These are phyloP conservation scores for Candida insectalens DNA, from an alignment of 805 yeast genomes.

Conservation along the genomic window DNA sequence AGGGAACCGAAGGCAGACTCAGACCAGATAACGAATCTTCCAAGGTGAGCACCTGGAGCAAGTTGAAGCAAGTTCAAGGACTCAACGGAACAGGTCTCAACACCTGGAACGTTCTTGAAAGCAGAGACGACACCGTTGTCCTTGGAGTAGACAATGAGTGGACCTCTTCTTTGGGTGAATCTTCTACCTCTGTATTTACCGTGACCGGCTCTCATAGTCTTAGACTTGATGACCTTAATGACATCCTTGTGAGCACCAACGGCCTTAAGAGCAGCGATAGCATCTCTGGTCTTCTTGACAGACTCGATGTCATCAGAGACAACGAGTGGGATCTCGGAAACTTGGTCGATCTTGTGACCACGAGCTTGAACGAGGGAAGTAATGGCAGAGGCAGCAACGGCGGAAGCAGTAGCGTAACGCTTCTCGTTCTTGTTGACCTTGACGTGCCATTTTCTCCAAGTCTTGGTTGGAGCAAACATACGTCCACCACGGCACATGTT, in stretches of 20 bases:
- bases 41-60: slow-evolving; percentile 99
- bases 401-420: slow-evolving; percentile 99
- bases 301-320: slow-evolving; percentile 89
- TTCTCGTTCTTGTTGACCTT: slow-evolving; percentile 99
- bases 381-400: slow-evolving; percentile 98
- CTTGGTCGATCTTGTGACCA: slow-evolving; percentile 99
- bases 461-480: slow-evolving; percentile 99
- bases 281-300: slow-evolving; percentile 94
- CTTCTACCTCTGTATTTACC: slow-evolving; percentile 99
- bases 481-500: slow-evolving; percentile 99
- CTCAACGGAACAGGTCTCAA: slow-evolving; percentile 89
- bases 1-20: slow-evolving; percentile 95
- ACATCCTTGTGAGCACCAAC: slow-evolving; percentile 98
- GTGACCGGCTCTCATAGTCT: slow-evolving; percentile 99
- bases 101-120: slow-evolving; percentile 99
- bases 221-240: slow-evolving; percentile 95
- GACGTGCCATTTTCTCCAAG: slow-evolving; percentile 99
- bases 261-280: slow-evolving; percentile 95
- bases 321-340: slow-evolving; percentile 97
- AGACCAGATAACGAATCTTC: slow-evolving; percentile 99
- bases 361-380: slow-evolving; percentile 98
- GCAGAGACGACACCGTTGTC: slow-evolving; percentile 98
- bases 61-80: slow-evolving; percentile 93
- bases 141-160: slow-evolving; percentile 95
- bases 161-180: slow-evolving; percentile 99